phyloP scores from a whole-genome alignment of 1,139 yeast genomes.

The Saccharomyces hybrid region DNA sequence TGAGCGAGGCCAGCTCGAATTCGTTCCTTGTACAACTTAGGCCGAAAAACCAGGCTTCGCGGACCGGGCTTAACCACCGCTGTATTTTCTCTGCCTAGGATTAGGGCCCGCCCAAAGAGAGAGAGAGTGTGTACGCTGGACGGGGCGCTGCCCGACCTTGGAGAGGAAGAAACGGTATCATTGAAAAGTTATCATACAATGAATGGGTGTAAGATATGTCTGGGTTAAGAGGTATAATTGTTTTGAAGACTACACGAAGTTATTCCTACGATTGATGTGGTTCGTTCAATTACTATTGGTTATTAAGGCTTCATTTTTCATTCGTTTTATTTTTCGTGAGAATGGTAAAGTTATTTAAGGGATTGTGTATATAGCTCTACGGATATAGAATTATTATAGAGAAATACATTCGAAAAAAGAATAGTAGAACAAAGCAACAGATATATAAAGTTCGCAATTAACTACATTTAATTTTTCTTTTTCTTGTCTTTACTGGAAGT shows the following conservation, averaged over 20 bases:
- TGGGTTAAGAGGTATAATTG: not conserved
- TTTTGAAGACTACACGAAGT: not conserved
- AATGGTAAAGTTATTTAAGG: not conserved
- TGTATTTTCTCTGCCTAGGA: not conserved
- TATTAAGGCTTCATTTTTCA: not conserved
- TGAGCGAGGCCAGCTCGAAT: not conserved
- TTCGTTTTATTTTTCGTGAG: not conserved
- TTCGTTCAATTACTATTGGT: not conserved
- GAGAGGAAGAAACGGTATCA: not conserved
- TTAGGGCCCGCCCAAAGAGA: not conserved
- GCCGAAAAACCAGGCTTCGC: not conserved
- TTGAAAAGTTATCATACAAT: not conserved
- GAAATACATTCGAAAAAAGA: not conserved
- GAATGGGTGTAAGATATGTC: not conserved
- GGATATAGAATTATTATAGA: not conserved
- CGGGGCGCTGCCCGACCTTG: not conserved
- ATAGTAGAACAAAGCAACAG: not conserved
- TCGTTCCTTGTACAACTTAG: not conserved
- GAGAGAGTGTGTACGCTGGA: not conserved
- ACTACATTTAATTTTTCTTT: not conserved
- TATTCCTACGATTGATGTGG: not conserved
- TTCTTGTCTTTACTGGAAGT: slow-evolving; percentile 66
- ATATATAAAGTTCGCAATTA: not conserved
- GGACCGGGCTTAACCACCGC: not conserved
- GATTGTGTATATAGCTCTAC: not conserved